Evolutionary conservation across 495 filamentous ascomycete genomes (phyloP), one percentile per base, ranked within the genome.

Genomic region (Penicillium psychrofluorescens): DNA sequence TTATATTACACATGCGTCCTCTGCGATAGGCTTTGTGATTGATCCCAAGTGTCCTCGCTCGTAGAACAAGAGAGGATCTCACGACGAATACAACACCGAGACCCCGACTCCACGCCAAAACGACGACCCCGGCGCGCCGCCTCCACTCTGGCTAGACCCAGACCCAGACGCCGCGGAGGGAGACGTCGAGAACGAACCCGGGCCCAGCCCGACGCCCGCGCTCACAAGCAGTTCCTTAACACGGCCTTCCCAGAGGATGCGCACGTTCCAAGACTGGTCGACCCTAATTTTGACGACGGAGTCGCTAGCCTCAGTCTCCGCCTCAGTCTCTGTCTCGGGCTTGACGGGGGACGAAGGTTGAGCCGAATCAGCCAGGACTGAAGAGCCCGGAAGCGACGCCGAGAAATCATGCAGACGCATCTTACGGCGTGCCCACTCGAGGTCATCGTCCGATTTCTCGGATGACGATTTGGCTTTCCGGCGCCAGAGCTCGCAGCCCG

Each of bases 211-310:
- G 13, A 86, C 83, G 2, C 92, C 92, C 16, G 94, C 76, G 55
- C 86, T 95, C 54, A 97, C 92, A 45, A 98, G 72, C 36, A 98
- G 67, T 55, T 95, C 90, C 67, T 97, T 97, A 36, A 91, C 72
- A 43, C 90, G 74, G 1, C 92, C 92, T 62, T 97, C 92, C 94
- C 94, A 98, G 10, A 97, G 71, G 37, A 96, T 48, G 3, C 89
- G 85, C 29, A 95, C 76, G 45, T 81, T 80, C 59, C 88, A 82
- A 45, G 87, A 84, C 61, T 95, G 88, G 53, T 92, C 88, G 7
- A 96, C 67, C 35, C 86, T 76, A 13, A 90, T 83, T 62, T 97
- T 98, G 48, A 98, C 62, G n/a, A 96, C 90, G 5, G 89, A 90
- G 22, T 83, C 76, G 45, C 84, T 83, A 35, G 83, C 78, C 36